Conservation (phyloP, 768 basidiomycete genomes). For the Sporobolomyces pararoseus region DNA sequence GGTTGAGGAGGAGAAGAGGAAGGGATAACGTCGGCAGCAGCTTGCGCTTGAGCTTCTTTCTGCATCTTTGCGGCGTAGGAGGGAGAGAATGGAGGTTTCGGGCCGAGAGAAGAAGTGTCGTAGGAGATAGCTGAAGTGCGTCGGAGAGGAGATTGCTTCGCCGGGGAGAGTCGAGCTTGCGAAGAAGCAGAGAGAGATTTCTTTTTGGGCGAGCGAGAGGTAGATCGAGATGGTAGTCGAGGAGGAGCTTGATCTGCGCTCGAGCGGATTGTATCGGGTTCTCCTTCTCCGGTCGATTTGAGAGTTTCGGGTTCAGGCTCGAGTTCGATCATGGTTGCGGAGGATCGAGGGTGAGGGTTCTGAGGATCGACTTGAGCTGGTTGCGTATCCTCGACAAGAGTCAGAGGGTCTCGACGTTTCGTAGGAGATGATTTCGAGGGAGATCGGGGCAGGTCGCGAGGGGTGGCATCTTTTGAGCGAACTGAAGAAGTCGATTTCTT, state of each 20-base stretch:
- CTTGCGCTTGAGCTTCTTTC: background rate
- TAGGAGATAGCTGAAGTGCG: background rate
- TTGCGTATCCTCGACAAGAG: conserved; percentile 20
- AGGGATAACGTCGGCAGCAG: background rate
- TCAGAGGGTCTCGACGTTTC: background rate
- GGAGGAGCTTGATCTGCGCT: background rate
- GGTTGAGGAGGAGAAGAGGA: background rate
- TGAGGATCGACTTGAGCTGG: background rate
- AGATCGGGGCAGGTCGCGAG: background rate
- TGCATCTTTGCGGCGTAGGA: conserved; percentile 8
- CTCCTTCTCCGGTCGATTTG: background rate
- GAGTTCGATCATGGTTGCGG: background rate
- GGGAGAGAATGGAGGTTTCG: conserved; percentile 12
- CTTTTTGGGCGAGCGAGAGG: too few species aligned
- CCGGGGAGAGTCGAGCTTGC: background rate
- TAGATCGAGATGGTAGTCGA: background rate
- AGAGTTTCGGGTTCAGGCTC: conserved; percentile 32
- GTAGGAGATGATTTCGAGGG: background rate
- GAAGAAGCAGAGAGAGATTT: too few species aligned
- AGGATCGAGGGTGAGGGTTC: background rate
- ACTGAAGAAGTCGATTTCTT: conserved; percentile 2
- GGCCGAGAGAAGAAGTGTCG: background rate
- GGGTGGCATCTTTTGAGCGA: background rate
- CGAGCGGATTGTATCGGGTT: conserved; percentile 8
- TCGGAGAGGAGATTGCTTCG: background rate